Evolutionary conservation across 345 rosid species (phyloP).

Genomic region (Euphorbia lathyris): DNA sequence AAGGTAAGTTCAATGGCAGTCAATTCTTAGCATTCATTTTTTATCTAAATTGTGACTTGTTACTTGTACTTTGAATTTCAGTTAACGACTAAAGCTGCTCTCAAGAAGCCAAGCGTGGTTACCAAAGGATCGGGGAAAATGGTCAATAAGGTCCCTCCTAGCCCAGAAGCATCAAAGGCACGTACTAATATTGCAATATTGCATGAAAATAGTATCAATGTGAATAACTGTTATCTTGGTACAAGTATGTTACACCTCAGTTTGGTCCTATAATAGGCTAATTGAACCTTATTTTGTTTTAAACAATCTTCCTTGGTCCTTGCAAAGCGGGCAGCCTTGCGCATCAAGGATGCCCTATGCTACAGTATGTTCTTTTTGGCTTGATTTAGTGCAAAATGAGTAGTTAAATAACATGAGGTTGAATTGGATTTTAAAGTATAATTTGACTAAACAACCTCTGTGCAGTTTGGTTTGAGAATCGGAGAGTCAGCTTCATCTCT

Average conservation of each 20-base stretch:
- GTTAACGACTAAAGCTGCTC: conserved; percentile 42
- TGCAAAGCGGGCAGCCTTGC: neutral
- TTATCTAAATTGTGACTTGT: neutral
- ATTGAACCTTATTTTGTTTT: neutral
- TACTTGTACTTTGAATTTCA: conserved; percentile 25
- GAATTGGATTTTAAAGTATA: conserved; percentile 1
- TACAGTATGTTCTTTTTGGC: neutral
- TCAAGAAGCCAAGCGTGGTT: conserved; percentile 47
- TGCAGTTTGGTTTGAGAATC: conserved; percentile 39
- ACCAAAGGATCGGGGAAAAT: conserved; percentile 42
- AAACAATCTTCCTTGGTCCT: neutral
- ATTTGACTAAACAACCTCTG: conserved; percentile 12
- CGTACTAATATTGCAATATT: conserved; percentile 16
- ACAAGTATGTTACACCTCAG: neutral
- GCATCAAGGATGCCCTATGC: neutral
- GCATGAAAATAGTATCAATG: neutral
- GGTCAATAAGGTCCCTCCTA: conserved; percentile 44
- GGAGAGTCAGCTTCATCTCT: conserved; percentile 38
- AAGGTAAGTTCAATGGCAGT: conserved; percentile 43
- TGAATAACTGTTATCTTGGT: neutral
- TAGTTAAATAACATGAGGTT: neutral
- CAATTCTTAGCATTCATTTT: conserved; percentile 12
- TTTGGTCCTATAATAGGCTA: conserved; percentile 6
- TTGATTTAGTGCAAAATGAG: neutral
- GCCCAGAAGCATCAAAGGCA: conserved; percentile 39